Conservation (phyloP, 345 rosid species). For the Limnanthes douglasii region DNA sequence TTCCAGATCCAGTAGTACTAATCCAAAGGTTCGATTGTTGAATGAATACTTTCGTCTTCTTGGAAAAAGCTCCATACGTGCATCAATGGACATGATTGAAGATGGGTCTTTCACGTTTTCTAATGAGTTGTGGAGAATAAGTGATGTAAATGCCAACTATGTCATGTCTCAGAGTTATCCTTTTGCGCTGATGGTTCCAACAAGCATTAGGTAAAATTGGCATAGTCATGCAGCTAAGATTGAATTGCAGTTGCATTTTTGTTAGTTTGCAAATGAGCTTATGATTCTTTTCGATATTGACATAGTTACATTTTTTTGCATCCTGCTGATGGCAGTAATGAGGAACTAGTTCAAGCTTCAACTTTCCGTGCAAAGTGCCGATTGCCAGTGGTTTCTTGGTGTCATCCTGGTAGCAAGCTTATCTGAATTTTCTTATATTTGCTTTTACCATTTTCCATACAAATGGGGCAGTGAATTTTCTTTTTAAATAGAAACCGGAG, state of each 20-base stretch:
- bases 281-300: background rate
- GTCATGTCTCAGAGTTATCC: conserved; percentile 75
- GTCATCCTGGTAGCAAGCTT: conserved; percentile 62
- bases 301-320: background rate
- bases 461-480: too few relatives aligned
- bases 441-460: too few relatives aligned
- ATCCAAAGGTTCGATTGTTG: conserved; percentile 78
- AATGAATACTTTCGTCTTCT: conserved; percentile 91
- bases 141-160: conserved; percentile 50
- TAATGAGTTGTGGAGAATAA: conserved; percentile 87
- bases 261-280: too few relatives aligned
- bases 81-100: conserved; percentile 62
- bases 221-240: conserved; percentile 7
- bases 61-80: conserved; percentile 36
- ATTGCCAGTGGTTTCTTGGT: conserved; percentile 88
- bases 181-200: conserved; percentile 81
- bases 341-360: conserved; percentile 76
- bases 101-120: conserved; percentile 45
- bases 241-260: conserved; percentile 2
- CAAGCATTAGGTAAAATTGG: conserved; percentile 44
- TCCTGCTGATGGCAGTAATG: conserved; percentile 40
- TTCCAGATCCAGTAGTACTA: conserved; percentile 43
- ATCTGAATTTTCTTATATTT: conserved; percentile 5
- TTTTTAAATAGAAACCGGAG: conserved; percentile 74
- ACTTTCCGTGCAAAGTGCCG: conserved; percentile 81